Evolutionary conservation across 306 rosid species (phyloP).

Genomic region (Glycyrrhiza uralensis): DNA sequence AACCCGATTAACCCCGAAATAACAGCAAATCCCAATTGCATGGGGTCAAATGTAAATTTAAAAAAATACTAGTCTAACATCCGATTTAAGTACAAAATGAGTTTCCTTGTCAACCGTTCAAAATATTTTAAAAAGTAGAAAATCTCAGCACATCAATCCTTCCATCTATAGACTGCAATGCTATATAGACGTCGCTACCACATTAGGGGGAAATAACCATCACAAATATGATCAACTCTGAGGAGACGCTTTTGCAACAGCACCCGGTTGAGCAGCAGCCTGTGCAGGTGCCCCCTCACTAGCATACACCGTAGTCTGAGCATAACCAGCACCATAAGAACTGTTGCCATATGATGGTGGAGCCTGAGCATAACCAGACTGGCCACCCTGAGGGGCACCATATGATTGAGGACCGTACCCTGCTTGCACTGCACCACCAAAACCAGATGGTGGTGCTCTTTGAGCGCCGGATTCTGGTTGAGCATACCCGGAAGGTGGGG

Average conservation of each 20-base stretch:
- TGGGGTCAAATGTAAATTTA: neutral
- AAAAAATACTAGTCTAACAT: neutral
- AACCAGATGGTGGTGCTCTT: constrained; percentile 59
- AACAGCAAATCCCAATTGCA: neutral
- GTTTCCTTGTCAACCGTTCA: constrained; percentile 9
- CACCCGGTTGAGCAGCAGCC: constrained; percentile 43
- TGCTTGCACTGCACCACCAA: constrained; percentile 57
- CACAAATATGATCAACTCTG: constrained; percentile 45
- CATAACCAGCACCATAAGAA: constrained; percentile 67
- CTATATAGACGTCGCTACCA: constrained; percentile 17
- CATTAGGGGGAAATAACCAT: constrained; percentile 7
- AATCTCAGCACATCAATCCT: neutral
- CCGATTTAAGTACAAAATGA: neutral
- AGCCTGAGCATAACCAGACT: constrained; percentile 74
- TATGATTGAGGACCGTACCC: constrained; percentile 75
- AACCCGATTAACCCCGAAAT: no score
- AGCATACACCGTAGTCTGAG: constrained; percentile 62
- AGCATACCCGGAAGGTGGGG: constrained; percentile 64
- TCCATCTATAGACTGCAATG: constrained; percentile 31
- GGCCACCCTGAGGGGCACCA: constrained; percentile 57
- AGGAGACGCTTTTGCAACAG: constrained; percentile 76
- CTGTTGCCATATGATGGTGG: constrained; percentile 53
- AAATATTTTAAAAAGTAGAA: neutral
- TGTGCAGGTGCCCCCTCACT: constrained; percentile 63
- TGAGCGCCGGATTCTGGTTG: constrained; percentile 63